These are phyloP conservation scores for Whalleya microplaca DNA, from an alignment of 2,329 filamentous ascomycete species.

Conservation along the genomic window DNA sequence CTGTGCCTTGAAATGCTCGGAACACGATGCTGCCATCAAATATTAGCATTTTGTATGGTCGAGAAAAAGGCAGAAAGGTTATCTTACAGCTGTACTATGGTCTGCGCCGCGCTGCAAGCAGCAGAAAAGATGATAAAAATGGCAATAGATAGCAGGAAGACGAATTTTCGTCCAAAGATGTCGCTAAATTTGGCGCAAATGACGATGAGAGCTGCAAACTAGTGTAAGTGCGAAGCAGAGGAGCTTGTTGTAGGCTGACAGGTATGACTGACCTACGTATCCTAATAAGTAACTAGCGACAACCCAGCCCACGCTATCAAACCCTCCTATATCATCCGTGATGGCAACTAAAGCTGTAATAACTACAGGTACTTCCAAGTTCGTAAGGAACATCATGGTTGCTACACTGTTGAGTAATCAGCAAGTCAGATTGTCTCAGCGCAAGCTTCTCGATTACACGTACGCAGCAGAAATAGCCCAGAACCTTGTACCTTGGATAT, in stretches of 20 bases:
- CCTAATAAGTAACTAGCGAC: slow-evolving; percentile 26
- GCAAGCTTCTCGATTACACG: background rate
- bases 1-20: slow-evolving; percentile 16
- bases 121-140: slow-evolving; percentile 18
- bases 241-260: background rate
- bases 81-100: slow-evolving; percentile 17
- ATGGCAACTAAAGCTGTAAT: slow-evolving; percentile 25
- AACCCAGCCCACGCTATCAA: slow-evolving; percentile 20
- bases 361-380: slow-evolving; percentile 24
- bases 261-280: slow-evolving; percentile 20
- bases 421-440: too few relatives aligned
- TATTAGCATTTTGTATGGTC: background rate
- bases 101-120: slow-evolving; percentile 13
- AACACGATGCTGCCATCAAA: slow-evolving; percentile 6
- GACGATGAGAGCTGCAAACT: slow-evolving; percentile 12
- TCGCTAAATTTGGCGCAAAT: slow-evolving; percentile 20
- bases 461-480: slow-evolving; percentile 15
- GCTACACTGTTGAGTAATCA: slow-evolving; percentile 15
- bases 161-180: slow-evolving; percentile 14
- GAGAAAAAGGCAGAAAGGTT: background rate
- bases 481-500: slow-evolving; percentile 17
- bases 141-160: slow-evolving; percentile 1
- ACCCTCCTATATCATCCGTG: slow-evolving; percentile 16
- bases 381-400: slow-evolving; percentile 26
- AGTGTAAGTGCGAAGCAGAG: slow-evolving; percentile 12